Evolutionary conservation across 352 stramenopile genomes (phyloP).

Genomic region (Thraustotheca clavata): DNA sequence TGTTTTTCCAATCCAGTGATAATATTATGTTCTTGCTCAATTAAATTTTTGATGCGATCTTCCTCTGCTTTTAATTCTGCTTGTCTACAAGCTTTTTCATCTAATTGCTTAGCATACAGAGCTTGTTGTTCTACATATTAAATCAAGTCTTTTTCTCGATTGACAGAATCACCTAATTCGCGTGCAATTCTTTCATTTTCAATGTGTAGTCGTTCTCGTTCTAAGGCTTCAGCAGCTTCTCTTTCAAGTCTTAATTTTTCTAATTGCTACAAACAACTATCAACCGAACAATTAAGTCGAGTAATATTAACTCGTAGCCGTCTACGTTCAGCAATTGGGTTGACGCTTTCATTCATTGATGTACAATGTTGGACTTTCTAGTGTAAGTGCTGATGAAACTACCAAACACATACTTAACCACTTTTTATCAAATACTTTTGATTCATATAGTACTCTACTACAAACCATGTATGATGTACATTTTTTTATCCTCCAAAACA

Average conservation of each 20-base stretch:
- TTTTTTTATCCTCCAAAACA: too few species aligned
- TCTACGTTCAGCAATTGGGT: conserved; percentile 27
- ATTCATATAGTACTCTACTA: too few species aligned
- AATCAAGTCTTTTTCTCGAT: not conserved
- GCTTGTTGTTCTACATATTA: not conserved
- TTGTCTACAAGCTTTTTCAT: conserved; percentile 32
- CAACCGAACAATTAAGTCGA: not conserved
- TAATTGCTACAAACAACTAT: conserved; percentile 41
- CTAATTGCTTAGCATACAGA: conserved; percentile 32
- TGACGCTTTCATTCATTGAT: not conserved
- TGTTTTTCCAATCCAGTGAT: conserved; percentile 36
- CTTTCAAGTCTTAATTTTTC: conserved; percentile 60
- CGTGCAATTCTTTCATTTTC: conserved; percentile 37
- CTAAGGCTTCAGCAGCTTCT: conserved; percentile 36
- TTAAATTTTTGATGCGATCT: conserved; percentile 35
- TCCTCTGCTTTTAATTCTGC: conserved; percentile 30
- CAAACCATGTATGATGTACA: too few species aligned
- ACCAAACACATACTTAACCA: not conserved
- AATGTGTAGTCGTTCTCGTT: conserved; percentile 33
- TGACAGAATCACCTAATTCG: conserved; percentile 31
- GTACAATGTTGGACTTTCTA: not conserved
- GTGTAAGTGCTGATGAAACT: not conserved
- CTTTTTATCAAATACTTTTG: too few species aligned
- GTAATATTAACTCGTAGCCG: conserved; percentile 23
- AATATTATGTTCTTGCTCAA: conserved; percentile 29